Percentiles rank a stretch among this genome's conserved stretches.
Conservation (phyloP, 257 asterid species). For the Solanum paucissectum region DNA sequence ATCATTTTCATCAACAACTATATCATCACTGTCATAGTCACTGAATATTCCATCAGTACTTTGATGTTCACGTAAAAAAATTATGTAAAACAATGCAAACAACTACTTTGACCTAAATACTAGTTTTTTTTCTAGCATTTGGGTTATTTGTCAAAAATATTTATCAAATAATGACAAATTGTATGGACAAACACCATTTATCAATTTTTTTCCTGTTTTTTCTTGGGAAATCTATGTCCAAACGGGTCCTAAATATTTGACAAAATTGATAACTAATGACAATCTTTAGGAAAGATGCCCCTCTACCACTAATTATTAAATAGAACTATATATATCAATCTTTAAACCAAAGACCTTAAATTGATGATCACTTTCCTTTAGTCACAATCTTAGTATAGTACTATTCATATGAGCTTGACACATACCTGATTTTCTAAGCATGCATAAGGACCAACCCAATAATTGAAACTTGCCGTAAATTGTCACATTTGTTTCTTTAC, state of each 20-base stretch:
- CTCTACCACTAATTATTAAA: not conserved
- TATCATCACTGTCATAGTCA: no score
- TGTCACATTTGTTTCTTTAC: not conserved
- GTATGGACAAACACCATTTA: no score
- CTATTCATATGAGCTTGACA: not conserved
- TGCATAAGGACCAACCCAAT: not conserved
- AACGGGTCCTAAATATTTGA: not conserved
- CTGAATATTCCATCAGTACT: no score
- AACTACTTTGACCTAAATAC: no score
- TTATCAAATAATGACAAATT: no score
- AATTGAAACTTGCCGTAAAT: not conserved
- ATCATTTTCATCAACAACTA: no score
- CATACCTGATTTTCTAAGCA: not conserved
- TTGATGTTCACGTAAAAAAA: no score
- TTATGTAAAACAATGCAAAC: no score
- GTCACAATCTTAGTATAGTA: not conserved
- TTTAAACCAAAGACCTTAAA: not conserved
- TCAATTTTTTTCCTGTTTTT: no score
- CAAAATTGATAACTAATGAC: not conserved
- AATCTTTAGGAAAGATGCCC: not conserved
- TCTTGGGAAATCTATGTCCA: no score
- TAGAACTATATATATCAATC: not conserved
- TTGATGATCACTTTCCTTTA: not conserved
- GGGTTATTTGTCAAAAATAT: no score
- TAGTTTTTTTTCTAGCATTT: no score